A percentile compares a stretch with the other conserved stretches of the same genome.
Conservation (phyloP, 2,329 filamentous ascomycete species). For the Shiraia sp. region DNA sequence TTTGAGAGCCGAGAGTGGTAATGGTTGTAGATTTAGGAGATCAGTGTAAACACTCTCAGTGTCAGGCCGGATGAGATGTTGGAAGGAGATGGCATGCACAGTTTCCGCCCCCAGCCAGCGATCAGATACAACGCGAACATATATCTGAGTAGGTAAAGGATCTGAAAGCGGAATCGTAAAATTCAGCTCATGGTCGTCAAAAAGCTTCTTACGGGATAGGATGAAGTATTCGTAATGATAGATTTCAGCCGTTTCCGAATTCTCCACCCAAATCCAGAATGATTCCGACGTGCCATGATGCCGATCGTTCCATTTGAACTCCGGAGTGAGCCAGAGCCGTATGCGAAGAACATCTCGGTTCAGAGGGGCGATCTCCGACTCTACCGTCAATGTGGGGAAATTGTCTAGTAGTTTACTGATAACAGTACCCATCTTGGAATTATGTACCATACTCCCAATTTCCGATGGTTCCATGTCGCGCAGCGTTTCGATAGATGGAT, state of each 20-base stretch:
- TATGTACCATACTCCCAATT: conserved; percentile 89
- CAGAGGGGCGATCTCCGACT: conserved; percentile 91
- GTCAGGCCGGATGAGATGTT: conserved; percentile 95
- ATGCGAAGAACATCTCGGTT: conserved; percentile 96
- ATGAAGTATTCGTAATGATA: conserved; percentile 99
- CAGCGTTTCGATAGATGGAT: conserved; percentile 77
- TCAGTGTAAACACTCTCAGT: conserved; percentile 98
- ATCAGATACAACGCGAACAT: conserved; percentile 91
- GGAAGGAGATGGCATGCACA: conserved; percentile 92
- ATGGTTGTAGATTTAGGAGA: conserved; percentile 84
- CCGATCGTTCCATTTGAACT: conserved; percentile 93
- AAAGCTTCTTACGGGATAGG: conserved; percentile 81
- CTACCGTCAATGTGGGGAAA: conserved; percentile 88
- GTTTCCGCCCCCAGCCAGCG: conserved; percentile 97
- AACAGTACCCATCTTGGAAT: conserved; percentile 80
- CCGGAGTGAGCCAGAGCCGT: conserved; percentile 80
- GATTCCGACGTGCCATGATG: conserved; percentile 93
- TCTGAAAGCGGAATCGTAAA: conserved; percentile 96
- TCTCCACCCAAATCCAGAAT: conserved; percentile 99
- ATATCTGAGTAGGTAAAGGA: conserved; percentile 92
- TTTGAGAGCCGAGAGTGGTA: conserved; percentile 84
- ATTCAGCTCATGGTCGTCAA: conserved; percentile 96
- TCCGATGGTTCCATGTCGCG: conserved; percentile 92
- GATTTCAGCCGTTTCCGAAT: conserved; percentile 95
- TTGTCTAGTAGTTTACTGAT: conserved; percentile 82